Percentiles rank a stretch among this genome's conserved stretches.
Conservation (phyloP, 768 basidiomycete genomes). For the Boletus rubropictus region DNA sequence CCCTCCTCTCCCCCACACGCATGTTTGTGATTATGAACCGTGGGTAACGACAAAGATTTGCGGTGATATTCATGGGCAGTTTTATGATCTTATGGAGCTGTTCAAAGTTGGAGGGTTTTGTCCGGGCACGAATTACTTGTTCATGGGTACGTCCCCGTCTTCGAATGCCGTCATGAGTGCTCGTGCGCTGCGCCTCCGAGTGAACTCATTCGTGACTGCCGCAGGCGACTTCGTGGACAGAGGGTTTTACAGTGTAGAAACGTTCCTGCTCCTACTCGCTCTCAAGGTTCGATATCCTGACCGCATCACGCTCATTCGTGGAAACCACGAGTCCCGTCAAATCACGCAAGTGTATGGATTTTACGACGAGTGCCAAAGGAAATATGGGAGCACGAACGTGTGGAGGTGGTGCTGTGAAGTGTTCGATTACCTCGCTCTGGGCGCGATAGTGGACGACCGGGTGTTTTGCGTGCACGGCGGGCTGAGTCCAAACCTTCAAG, state of each 20-base stretch:
- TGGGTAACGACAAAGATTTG: slow-evolving; percentile 54
- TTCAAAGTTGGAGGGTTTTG: slow-evolving; percentile 91
- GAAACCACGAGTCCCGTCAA: slow-evolving; percentile 96
- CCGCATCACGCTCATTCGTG: slow-evolving; percentile 92
- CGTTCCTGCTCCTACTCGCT: slow-evolving; percentile 88
- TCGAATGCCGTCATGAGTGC: neutral
- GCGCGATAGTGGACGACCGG: slow-evolving; percentile 93
- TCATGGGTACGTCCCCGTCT: slow-evolving; percentile 67
- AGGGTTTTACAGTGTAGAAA: slow-evolving; percentile 95
- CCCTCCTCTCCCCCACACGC: neutral
- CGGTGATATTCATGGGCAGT: slow-evolving; percentile 97
- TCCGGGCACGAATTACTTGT: slow-evolving; percentile 91
- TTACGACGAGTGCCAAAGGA: slow-evolving; percentile 94
- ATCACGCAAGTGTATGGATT: slow-evolving; percentile 96
- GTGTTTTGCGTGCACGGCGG: slow-evolving; percentile 99
- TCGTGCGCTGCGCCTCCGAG: slow-evolving; percentile 4
- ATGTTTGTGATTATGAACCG: slow-evolving; percentile 3
- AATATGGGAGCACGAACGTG: slow-evolving; percentile 90
- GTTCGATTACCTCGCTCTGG: slow-evolving; percentile 93
- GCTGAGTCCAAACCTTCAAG: slow-evolving; percentile 80
- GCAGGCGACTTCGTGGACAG: slow-evolving; percentile 97
- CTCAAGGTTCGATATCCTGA: slow-evolving; percentile 97
- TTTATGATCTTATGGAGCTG: slow-evolving; percentile 93
- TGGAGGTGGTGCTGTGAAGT: slow-evolving; percentile 99
- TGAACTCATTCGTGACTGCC: slow-evolving; percentile 6